Percentiles rank a stretch among this genome's conserved stretches.
These are phyloP conservation scores for Scedosporium aurantiacum DNA, from an alignment of 2,329 filamentous ascomycete species.

Conservation along the genomic window DNA sequence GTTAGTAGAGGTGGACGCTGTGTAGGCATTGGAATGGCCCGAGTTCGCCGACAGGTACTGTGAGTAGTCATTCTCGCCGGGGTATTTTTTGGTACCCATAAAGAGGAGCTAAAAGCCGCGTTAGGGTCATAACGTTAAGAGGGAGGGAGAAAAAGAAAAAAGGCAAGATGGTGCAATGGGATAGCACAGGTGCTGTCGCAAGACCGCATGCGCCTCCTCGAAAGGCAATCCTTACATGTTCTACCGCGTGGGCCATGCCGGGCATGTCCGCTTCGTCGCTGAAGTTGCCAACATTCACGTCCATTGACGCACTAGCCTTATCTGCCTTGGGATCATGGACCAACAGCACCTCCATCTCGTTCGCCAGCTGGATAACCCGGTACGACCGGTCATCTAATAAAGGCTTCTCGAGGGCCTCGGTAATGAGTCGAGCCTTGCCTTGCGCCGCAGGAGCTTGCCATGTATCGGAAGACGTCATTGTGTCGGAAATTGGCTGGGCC, in stretches of 20 bases:
- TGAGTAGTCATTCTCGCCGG: constrained; percentile 89
- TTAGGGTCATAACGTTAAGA: neutral
- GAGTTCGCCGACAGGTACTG: constrained; percentile 85
- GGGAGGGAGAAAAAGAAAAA: neutral
- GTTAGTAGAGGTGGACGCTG: constrained; percentile 85
- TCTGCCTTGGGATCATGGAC: constrained; percentile 93
- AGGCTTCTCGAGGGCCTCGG: constrained; percentile 70
- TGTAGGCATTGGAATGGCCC: constrained; percentile 91
- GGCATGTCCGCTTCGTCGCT: constrained; percentile 85
- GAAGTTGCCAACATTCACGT: constrained; percentile 94
- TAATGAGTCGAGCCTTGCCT: constrained; percentile 25
- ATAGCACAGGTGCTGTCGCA: neutral
- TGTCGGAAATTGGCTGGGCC: neutral
- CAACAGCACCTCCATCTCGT: constrained; percentile 80
- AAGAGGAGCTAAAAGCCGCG: constrained; percentile 55
- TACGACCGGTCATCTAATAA: constrained; percentile 79
- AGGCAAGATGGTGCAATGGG: constrained; percentile 10
- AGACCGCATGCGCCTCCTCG: neutral
- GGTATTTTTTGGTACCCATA: constrained; percentile 98
- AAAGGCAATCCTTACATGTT: constrained; percentile 50
- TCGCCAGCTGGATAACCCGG: constrained; percentile 72
- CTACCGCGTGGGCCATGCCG: constrained; percentile 90
- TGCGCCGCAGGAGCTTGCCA: neutral
- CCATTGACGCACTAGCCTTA: constrained; percentile 90
- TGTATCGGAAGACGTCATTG: neutral